Evolutionary conservation across 108 stramenopile genomes (phyloP), one percentile per base, ranked within the genome.

Genomic region (Schizochytrium sp.): DNA sequence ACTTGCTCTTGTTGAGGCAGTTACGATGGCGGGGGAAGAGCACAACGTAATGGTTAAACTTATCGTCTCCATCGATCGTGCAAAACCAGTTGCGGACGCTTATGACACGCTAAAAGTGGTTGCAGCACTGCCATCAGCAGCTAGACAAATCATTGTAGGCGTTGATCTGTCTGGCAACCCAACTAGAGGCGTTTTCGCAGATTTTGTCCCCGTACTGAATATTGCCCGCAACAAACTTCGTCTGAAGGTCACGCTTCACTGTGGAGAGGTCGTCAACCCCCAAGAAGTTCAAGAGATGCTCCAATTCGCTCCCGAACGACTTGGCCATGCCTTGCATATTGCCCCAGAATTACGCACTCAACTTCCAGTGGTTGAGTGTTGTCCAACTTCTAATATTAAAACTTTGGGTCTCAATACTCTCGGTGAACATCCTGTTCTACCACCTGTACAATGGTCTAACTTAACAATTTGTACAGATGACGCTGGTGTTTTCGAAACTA

Each of bases 121-220:
- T 15, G 61, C 45, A 64, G 13, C 46, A 3, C 88, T 69, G 3
- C 88, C 46, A 8, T 38, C 41, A 4, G 4, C 15, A 5, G 72
- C 88, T 8, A 83, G 88, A 3, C 91, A 93, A 44, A 87, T 89
- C 45, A 90, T 97, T 17, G 95, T 97, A 12, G 97, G 96, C 55
- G 92, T 97, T 3, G 97, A 97, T 88, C 91, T 97, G n/a, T 95
- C 96, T 58, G 97, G 96, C 8, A 97, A 97, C 88, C 97, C 97
- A n/a, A 90, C 87, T 5, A 90, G 89, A 42, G 90, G 88, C 3
- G 19, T 45, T 4, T 91, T 92, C 83, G 49, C 44, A 12, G 90
- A 87, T 15, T 92, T 88, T 73, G 50, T 90, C 42, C 55, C 64
- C 44, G 88, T 3, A 0, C 45, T 96, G 83, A 87, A 94, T 58